Conservation (phyloP, 2,329 filamentous ascomycete species). For the Fusarium sp. region DNA sequence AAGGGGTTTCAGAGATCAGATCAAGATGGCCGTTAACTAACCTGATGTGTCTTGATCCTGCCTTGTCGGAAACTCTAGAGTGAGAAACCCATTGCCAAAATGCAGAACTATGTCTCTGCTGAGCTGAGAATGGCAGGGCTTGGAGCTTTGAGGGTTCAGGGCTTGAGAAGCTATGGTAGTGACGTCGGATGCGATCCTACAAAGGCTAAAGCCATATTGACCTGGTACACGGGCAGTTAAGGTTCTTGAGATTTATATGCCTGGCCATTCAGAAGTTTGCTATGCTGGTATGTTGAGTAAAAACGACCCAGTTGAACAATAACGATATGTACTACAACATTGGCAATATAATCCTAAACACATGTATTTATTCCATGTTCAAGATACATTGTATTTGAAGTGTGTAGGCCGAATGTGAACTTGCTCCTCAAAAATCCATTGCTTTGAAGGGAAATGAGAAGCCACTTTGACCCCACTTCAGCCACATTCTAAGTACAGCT, state of each 20-base stretch:
- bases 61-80: background rate
- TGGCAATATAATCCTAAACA: background rate
- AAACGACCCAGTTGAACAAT: background rate
- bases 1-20: background rate
- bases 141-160: slow-evolving; percentile 28
- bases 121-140: slow-evolving; percentile 6
- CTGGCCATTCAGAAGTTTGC: background rate
- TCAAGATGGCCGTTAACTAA: background rate
- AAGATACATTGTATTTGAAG: slow-evolving; percentile 30
- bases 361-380: slow-evolving; percentile 4
- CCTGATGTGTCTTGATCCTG: background rate
- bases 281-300: background rate
- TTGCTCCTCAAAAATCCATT: slow-evolving; percentile 22
- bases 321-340: background rate
- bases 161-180: slow-evolving; percentile 22
- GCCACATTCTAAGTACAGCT: slow-evolving; percentile 30
- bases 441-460: slow-evolving; percentile 32
- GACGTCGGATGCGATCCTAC: slow-evolving; percentile 21
- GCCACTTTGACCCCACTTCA: slow-evolving; percentile 38
- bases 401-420: slow-evolving; percentile 17
- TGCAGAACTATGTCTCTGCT: slow-evolving; percentile 1
- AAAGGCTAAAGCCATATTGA: background rate
- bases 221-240: background rate
- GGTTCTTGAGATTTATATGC: background rate
- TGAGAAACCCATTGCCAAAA: background rate